These are phyloP conservation scores for Hypocreales sp. DNA, from an alignment of 2,329 filamentous ascomycete genomes.

Conservation along the genomic window DNA sequence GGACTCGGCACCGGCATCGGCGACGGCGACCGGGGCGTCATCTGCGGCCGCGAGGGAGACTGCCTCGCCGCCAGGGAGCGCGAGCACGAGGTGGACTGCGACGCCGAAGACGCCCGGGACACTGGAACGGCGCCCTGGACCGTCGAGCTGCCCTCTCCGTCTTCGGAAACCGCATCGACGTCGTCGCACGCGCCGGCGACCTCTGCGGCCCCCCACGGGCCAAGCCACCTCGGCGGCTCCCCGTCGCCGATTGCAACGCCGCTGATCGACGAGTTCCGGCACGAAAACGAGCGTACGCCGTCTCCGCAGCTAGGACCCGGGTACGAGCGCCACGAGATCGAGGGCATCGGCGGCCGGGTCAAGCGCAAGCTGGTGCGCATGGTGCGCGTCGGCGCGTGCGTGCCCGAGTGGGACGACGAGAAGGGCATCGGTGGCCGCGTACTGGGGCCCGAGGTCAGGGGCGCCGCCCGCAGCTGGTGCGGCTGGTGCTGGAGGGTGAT, in stretches of 20 bases:
- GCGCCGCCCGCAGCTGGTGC: constrained; percentile 67
- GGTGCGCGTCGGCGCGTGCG: constrained; percentile 67
- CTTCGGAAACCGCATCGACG: constrained; percentile 6
- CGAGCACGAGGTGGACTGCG: constrained; percentile 74
- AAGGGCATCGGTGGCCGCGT: constrained; percentile 42
- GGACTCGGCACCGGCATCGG: constrained; percentile 77
- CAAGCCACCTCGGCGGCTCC: background rate
- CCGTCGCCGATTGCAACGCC: constrained; percentile 8
- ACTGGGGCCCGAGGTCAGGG: constrained; percentile 54
- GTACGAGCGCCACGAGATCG: constrained; percentile 76
- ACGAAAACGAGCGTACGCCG: constrained; percentile 24
- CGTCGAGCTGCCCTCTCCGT: constrained; percentile 7
- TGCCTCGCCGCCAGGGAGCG: constrained; percentile 67
- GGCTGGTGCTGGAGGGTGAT: constrained; percentile 78
- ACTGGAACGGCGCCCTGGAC: constrained; percentile 9
- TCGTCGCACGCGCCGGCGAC: too few relatives aligned
- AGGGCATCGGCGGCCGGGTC: constrained; percentile 75
- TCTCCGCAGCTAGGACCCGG: constrained; percentile 46
- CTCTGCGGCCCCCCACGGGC: too few relatives aligned
- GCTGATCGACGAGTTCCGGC: constrained; percentile 15
- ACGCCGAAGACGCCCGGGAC: constrained; percentile 56
- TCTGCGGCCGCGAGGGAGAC: constrained; percentile 62
- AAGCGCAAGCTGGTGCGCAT: constrained; percentile 80
- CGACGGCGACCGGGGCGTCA: constrained; percentile 74
- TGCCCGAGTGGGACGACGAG: constrained; percentile 76